Percentiles rank a stretch among this genome's conserved stretches.
Evolutionary conservation across 139 green algal species (phyloP).

Genomic region (Chlorella sp.): DNA sequence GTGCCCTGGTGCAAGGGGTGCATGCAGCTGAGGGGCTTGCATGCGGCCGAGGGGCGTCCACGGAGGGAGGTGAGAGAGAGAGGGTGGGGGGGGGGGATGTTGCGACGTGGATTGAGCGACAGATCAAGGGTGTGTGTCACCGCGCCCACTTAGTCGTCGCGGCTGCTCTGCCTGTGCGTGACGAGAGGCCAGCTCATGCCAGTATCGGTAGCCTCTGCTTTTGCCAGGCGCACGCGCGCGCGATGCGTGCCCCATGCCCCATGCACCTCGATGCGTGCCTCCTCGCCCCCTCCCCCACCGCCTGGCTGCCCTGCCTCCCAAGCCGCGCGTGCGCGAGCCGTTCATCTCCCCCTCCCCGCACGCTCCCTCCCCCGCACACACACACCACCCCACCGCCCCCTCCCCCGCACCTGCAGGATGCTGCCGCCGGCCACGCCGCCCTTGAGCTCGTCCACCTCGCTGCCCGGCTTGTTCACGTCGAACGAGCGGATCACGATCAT

Average conservation of each 20-base stretch:
- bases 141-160: slow-evolving; percentile 31
- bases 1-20: too few species aligned
- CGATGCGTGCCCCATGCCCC: background rate
- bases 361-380: too few species aligned
- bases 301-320: too few species aligned
- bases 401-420: slow-evolving; percentile 87
- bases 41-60: too few species aligned
- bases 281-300: too few species aligned
- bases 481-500: slow-evolving; percentile 99
- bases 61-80: background rate
- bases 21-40: too few species aligned
- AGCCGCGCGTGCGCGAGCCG: too few species aligned
- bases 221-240: slow-evolving; percentile 20
- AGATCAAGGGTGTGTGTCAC: slow-evolving; percentile 27
- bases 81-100: slow-evolving; percentile 3
- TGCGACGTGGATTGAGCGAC: slow-evolving; percentile 42
- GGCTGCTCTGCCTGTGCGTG: slow-evolving; percentile 35
- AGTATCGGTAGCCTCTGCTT: slow-evolving; percentile 47
- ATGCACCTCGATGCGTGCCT: too few species aligned
- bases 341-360: too few species aligned
- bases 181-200: slow-evolving; percentile 47
- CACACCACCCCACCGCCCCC: too few species aligned
- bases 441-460: slow-evolving; percentile 95
- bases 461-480: slow-evolving; percentile 99
- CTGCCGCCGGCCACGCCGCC: slow-evolving; percentile 95